These are phyloP conservation scores for Aegilops tauschii DNA, from an alignment of 176 grass and related monocot genomes.

Conservation along the genomic window DNA sequence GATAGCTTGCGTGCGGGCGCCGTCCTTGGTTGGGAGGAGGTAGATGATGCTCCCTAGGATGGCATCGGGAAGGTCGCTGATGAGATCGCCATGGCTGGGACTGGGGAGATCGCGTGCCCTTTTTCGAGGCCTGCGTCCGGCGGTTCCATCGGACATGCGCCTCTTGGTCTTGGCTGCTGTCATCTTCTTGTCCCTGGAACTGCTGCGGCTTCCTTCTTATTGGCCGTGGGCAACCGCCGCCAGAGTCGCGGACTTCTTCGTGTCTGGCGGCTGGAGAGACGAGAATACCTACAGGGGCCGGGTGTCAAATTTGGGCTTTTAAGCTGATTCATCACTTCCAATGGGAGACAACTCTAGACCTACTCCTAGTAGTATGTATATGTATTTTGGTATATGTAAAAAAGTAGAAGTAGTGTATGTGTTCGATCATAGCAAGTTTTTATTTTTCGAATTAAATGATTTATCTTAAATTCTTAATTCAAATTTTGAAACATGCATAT, in stretches of 20 bases:
- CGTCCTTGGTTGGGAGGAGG: neutral
- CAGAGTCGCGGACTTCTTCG: neutral
- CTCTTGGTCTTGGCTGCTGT: neutral
- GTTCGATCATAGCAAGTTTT: too few species aligned
- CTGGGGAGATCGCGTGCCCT: neutral
- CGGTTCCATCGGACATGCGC: neutral
- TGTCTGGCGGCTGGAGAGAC: neutral
- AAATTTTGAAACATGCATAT: too few species aligned
- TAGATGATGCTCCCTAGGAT: neutral
- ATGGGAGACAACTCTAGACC: too few species aligned
- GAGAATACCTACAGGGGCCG: too few species aligned
- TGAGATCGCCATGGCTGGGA: neutral
- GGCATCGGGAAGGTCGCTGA: neutral
- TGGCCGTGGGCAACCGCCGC: neutral
- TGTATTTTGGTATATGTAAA: too few species aligned
- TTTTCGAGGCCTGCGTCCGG: neutral
- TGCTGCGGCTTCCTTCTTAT: too few species aligned
- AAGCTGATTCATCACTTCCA: too few species aligned
- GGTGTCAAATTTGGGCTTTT: too few species aligned
- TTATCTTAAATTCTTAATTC: too few species aligned
- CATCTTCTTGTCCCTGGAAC: neutral
- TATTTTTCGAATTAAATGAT: too few species aligned
- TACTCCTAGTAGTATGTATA: too few species aligned
- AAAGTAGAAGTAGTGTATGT: too few species aligned
- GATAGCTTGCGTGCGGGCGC: neutral